Evolutionary conservation across 2,329 filamentous ascomycete genomes (phyloP).

Genomic region (Penicillium digitatum): DNA sequence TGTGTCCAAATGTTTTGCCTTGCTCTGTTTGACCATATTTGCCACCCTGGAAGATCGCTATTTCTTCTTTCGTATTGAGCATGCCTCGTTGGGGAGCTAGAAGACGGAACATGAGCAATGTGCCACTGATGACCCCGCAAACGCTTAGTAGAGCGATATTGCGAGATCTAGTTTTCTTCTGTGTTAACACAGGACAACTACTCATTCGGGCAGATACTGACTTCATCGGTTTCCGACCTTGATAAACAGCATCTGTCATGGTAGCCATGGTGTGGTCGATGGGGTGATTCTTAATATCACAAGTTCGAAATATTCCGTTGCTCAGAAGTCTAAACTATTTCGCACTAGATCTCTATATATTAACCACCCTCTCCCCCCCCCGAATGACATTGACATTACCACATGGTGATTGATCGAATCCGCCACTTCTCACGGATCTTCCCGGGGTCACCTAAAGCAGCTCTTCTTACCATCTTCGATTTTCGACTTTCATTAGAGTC

Average conservation of each 20-base stretch:
- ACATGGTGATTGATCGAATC: neutral
- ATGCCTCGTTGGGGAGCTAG: constrained; percentile 15
- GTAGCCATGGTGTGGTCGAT: neutral
- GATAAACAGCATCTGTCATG: neutral
- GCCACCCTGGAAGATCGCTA: constrained; percentile 13
- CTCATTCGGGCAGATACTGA: neutral
- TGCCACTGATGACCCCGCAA: constrained; percentile 19
- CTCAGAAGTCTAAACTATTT: neutral
- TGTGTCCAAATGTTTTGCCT: constrained; percentile 6
- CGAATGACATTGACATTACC: constrained; percentile 8
- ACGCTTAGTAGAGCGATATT: constrained; percentile 23
- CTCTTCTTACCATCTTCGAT: too few species aligned
- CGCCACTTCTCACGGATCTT: neutral
- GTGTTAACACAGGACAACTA: neutral
- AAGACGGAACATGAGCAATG: constrained; percentile 19
- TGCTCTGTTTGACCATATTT: constrained; percentile 6
- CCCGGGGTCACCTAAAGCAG: neutral
- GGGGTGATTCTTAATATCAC: neutral
- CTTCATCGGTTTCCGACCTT: neutral
- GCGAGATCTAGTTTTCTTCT: constrained; percentile 12
- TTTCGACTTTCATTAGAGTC: too few species aligned
- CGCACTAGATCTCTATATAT: neutral
- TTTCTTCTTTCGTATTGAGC: constrained; percentile 15
- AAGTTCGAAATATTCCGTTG: neutral
- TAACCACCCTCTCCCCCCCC: too few species aligned